Percentiles rank a stretch among this genome's conserved stretches.
Evolutionary conservation across 176 grass and related monocot species (phyloP).

Genomic region (Zoysia japonica): DNA sequence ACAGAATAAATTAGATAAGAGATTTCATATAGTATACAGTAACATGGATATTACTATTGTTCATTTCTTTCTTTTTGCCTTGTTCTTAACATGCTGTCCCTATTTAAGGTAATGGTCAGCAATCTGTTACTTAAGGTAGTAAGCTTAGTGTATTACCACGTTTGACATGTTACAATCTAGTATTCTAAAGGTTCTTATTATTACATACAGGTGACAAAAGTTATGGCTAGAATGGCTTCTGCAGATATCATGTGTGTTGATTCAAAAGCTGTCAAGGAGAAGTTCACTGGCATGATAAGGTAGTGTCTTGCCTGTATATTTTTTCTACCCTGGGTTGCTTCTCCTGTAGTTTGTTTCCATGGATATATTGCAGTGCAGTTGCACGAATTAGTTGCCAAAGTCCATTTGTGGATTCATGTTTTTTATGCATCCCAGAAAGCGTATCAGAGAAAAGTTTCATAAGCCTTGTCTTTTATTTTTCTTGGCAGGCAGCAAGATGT

Average conservation of each 20-base stretch:
- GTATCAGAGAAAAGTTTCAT: not conserved
- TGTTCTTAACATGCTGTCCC: not conserved
- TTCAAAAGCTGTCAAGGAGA: constrained; percentile 84
- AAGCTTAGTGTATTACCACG: not conserved
- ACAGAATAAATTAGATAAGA: not conserved
- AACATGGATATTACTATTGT: not conserved
- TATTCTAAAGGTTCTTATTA: not conserved
- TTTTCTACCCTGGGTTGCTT: not conserved
- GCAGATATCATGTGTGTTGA: constrained; percentile 93
- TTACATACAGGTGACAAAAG: constrained; percentile 79
- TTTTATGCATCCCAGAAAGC: not conserved
- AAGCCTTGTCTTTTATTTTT: constrained; percentile 8
- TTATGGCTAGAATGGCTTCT: constrained; percentile 76
- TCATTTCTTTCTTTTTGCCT: not conserved
- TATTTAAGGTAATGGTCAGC: not conserved
- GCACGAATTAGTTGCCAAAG: not conserved
- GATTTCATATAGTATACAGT: not conserved
- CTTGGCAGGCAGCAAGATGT: constrained; percentile 87
- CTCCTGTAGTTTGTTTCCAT: not conserved
- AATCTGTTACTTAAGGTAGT: not conserved
- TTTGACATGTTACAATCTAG: not conserved
- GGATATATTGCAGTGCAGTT: not conserved
- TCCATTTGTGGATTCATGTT: not conserved
- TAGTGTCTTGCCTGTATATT: constrained; percentile 18
- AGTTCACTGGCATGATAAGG: constrained; percentile 96